A percentile compares a stretch with the other conserved stretches of the same genome.
Evolutionary conservation across 352 stramenopile genomes (phyloP).

Genomic region (Thalassiosira hispida): DNA sequence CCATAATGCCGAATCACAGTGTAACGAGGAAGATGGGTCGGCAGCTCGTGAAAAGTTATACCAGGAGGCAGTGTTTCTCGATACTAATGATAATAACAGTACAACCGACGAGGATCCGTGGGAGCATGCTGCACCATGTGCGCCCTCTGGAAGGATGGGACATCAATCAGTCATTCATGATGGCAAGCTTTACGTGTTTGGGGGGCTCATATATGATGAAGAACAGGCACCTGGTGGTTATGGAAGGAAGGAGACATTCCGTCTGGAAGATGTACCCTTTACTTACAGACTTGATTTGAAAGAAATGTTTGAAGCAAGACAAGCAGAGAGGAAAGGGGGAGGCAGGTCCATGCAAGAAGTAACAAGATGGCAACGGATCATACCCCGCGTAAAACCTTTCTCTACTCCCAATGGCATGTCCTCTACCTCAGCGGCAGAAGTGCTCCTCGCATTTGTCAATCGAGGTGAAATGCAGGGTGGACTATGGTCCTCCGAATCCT

Average conservation of each 20-base stretch:
- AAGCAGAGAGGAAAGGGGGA: not conserved
- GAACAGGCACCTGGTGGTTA: conserved; percentile 27
- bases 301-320: conserved; percentile 44
- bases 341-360: conserved; percentile 12
- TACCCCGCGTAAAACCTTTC: conserved; percentile 50
- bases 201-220: conserved; percentile 58
- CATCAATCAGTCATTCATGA: conserved; percentile 55
- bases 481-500: conserved; percentile 24
- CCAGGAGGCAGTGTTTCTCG: conserved; percentile 38
- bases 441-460: conserved; percentile 50
- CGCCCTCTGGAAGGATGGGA: conserved; percentile 50
- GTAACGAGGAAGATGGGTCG: conserved; percentile 20
- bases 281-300: conserved; percentile 57
- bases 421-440: conserved; percentile 34
- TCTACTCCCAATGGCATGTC: conserved; percentile 15
- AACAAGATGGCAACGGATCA: conserved; percentile 55
- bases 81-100: not conserved
- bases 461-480: conserved; percentile 63
- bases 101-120: conserved; percentile 36
- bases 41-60: conserved; percentile 37
- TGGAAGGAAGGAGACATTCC: conserved; percentile 40
- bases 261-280: conserved; percentile 58
- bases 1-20: conserved; percentile 19
- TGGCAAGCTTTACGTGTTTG: conserved; percentile 63
- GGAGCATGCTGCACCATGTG: conserved; percentile 28